phyloP scores from a whole-genome alignment of 148 eudicot species.

The Vaccinium myrtillus region DNA sequence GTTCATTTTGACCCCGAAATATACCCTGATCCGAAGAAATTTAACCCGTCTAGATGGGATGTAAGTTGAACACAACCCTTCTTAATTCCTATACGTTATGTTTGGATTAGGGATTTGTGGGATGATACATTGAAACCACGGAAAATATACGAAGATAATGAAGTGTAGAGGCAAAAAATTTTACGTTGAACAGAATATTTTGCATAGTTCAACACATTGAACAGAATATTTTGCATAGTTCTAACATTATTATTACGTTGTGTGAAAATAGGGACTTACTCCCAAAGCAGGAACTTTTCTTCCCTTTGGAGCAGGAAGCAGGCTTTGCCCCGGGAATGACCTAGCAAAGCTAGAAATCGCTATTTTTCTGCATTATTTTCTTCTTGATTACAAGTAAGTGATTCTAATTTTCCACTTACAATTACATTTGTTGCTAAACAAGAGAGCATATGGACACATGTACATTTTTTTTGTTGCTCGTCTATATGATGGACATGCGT shows the following conservation, averaged over 20 bases:
- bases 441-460: neutral
- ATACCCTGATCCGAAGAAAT: constrained; percentile 62
- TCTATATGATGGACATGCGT: neutral
- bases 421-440: neutral
- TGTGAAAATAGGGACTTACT: constrained; percentile 37
- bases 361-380: constrained; percentile 86
- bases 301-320: constrained; percentile 83
- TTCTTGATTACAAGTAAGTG: constrained; percentile 65
- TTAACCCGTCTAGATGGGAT: constrained; percentile 90
- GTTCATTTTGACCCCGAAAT: constrained; percentile 66
- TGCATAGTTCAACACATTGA: neutral
- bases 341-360: constrained; percentile 90
- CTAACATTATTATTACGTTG: neutral
- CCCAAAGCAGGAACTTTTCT: constrained; percentile 78
- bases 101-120: neutral
- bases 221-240: neutral
- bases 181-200: neutral
- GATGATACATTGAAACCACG: neutral
- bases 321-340: constrained; percentile 90
- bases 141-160: neutral
- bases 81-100: neutral
- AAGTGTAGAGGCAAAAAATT: neutral
- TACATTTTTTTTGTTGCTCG: neutral
- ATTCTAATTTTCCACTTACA: neutral
- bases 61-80: constrained; percentile 44